A percentile compares a stretch with the other conserved stretches of the same genome.
Evolutionary conservation across 2,329 filamentous ascomycete species (phyloP).

Genomic region (Pyrenophora seminiperda): DNA sequence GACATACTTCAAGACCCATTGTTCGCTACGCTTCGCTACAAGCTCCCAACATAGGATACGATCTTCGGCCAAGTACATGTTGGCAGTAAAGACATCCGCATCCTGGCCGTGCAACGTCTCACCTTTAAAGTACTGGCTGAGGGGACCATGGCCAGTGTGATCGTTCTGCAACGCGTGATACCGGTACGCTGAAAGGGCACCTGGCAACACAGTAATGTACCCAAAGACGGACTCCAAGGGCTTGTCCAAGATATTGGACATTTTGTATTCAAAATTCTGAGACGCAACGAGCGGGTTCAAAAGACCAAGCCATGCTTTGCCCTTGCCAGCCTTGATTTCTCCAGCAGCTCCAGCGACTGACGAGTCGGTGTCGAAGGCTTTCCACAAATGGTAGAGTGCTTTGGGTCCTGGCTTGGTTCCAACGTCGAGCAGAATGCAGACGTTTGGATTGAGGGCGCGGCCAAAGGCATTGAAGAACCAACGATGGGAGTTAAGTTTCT

Average conservation of each 20-base stretch:
- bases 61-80: constrained; percentile 92
- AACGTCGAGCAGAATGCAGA: constrained; percentile 95
- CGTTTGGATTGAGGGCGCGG: constrained; percentile 87
- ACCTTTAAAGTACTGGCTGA: constrained; percentile 99
- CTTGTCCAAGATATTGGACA: constrained; percentile 99
- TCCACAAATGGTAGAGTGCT: constrained; percentile 98
- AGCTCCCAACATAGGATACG: constrained; percentile 93
- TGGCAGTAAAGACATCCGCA: constrained; percentile 95
- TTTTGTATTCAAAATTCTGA: constrained; percentile 99
- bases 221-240: constrained; percentile 96
- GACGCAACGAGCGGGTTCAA: constrained; percentile 94
- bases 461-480: constrained; percentile 99
- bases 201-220: constrained; percentile 95
- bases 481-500: constrained; percentile 96
- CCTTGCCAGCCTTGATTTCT: constrained; percentile 97
- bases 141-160: constrained; percentile 88
- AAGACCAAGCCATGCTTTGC: constrained; percentile 78
- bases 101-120: constrained; percentile 95
- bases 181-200: constrained; percentile 91
- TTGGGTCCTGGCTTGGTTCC: constrained; percentile 88
- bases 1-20: constrained; percentile 98
- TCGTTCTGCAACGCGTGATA: constrained; percentile 98
- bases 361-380: constrained; percentile 96
- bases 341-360: constrained; percentile 96
- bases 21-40: constrained; percentile 90